Evolutionary conservation across 2,329 filamentous ascomycete genomes (phyloP).

Genomic region (Arthroderma sp.): DNA sequence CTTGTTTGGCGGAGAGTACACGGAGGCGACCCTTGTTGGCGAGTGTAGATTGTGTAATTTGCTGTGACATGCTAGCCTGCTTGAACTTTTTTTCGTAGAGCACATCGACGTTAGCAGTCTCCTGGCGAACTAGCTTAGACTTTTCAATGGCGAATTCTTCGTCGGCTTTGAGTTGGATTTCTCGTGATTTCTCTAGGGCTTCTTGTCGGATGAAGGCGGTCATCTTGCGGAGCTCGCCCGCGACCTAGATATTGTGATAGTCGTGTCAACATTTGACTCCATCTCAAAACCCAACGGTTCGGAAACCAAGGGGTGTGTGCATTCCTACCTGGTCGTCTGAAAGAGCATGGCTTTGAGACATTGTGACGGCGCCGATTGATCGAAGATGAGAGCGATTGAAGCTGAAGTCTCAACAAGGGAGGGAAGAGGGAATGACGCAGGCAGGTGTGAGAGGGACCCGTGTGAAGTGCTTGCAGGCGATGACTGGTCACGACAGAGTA

Average conservation of each 20-base stretch:
- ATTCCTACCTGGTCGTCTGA: conserved; percentile 82
- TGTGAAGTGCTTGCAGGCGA: too few species aligned
- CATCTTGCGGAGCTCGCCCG: conserved; percentile 99
- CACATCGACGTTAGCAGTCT: conserved; percentile 82
- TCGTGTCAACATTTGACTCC: neutral
- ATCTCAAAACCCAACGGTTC: neutral
- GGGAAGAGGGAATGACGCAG: too few species aligned
- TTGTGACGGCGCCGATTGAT: conserved; percentile 39
- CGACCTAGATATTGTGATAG: conserved; percentile 49
- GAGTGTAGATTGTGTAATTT: conserved; percentile 92
- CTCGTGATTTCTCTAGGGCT: conserved; percentile 88
- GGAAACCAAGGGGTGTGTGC: conserved; percentile 1
- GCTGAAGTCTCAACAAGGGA: too few species aligned
- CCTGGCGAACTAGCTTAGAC: conserved; percentile 92
- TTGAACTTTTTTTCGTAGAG: conserved; percentile 99
- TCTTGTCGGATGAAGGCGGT: conserved; percentile 99
- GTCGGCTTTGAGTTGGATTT: conserved; percentile 97
- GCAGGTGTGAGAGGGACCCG: conserved; percentile 1
- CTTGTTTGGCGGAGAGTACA: conserved; percentile 75
- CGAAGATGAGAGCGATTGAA: neutral
- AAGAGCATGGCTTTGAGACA: conserved; percentile 88
- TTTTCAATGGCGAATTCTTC: conserved; percentile 99
- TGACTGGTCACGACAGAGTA: too few species aligned
- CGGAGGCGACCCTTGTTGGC: conserved; percentile 91
- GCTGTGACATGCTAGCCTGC: conserved; percentile 94